These are phyloP conservation scores for Venturia pyrina DNA, from an alignment of 2,329 filamentous ascomycete species.

Conservation along the genomic window DNA sequence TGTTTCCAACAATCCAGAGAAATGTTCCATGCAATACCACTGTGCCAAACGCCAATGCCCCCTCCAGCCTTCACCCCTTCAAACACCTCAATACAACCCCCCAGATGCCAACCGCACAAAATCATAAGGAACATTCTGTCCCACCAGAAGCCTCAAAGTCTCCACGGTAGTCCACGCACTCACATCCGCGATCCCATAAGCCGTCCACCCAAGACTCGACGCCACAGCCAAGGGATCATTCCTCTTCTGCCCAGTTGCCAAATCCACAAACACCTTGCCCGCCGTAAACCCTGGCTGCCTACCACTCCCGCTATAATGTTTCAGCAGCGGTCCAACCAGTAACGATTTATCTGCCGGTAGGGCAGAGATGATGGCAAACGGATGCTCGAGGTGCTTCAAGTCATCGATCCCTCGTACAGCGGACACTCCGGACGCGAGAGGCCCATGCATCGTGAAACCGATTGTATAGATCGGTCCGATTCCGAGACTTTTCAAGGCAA, in stretches of 20 bases:
- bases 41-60: neutral
- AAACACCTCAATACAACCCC: slow-evolving; percentile 20
- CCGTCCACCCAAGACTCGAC: slow-evolving; percentile 64
- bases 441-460: slow-evolving; percentile 55
- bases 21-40: neutral
- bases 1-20: neutral
- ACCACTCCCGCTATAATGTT: slow-evolving; percentile 51
- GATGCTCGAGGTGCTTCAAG: slow-evolving; percentile 67
- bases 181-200: slow-evolving; percentile 70
- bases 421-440: slow-evolving; percentile 55
- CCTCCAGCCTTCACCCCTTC: too few relatives aligned
- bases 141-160: slow-evolving; percentile 65
- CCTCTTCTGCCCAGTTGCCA: slow-evolving; percentile 55
- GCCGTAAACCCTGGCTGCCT: slow-evolving; percentile 21
- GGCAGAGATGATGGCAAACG: slow-evolving; percentile 73
- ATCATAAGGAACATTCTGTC: slow-evolving; percentile 80
- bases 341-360: slow-evolving; percentile 69
- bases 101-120: slow-evolving; percentile 68
- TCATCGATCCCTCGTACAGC: slow-evolving; percentile 63
- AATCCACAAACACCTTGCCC: slow-evolving; percentile 64
- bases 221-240: slow-evolving; percentile 60
- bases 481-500: slow-evolving; percentile 64
- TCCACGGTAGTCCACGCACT: slow-evolving; percentile 79
- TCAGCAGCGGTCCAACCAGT: slow-evolving; percentile 66
- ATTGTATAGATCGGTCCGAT: slow-evolving; percentile 76